Base-by-base conservation (phyloP, 805 yeast genomes). In the Millerozyma miso region DNA sequence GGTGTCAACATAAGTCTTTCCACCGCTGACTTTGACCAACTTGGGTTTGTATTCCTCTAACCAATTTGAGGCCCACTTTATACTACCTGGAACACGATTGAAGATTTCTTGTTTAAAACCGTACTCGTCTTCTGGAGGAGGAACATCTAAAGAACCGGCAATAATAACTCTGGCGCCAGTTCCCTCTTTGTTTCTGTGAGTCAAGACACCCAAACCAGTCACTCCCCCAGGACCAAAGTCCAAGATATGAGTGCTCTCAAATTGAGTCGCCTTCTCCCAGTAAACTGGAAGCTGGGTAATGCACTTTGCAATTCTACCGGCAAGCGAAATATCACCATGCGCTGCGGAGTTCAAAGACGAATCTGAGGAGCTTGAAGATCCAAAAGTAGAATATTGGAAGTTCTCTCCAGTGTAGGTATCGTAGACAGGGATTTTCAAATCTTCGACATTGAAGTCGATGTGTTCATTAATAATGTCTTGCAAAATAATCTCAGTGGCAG, bases 171-270 rank as follows among this genome's bases (percentile, higher is more conserved):
- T 85, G 39, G 86, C 85, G 68, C 99, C 99, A 40, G 97, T 88
- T 67, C 99, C 99, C 58, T 93, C 99, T 69, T 91, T 93, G 76
- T 91, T 93, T 71, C 96, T 85, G 70, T 89, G 97, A 44, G 99
- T 93, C 55, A 93, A 77, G 48, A 86, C 86, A 70, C 99, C 99
- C 53, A 93, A 76, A 57, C 99, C 99, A 36, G 97, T 87, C 32
- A 88, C 82, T 55, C 98, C 98, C 69, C 99, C 99, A 48, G 99
- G 99, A 63, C 99, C 99, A 56, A 93, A 93, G 70, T 93, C 99
- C 49, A 93, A 66, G 56, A 93, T 79, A 63, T 93, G 99, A 37
- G 97, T 86, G 19, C 93, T 78, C 38, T 77, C 63, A 63, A 87
- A 88, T 51, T 79, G 62, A 31, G 97, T 90, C 23, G 98, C 95